These are phyloP conservation scores for Heliamphora exappendiculata DNA, from an alignment of 148 eudicot species.

Conservation along the genomic window DNA sequence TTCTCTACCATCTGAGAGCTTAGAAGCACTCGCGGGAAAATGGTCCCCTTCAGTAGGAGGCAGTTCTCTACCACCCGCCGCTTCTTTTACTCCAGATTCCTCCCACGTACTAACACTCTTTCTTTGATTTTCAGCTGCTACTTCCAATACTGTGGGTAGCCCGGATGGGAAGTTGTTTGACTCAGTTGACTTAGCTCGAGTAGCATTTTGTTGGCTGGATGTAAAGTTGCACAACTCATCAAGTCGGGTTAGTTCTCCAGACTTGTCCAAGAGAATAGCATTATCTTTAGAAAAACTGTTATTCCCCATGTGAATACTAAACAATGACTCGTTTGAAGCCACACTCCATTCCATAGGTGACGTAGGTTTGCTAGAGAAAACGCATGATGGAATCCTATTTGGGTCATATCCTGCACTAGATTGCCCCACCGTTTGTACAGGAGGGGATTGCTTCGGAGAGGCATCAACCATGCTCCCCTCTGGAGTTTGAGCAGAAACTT, in stretches of 20 bases:
- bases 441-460: constrained; percentile 25
- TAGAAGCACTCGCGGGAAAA: background rate
- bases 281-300: constrained; percentile 39
- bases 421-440: constrained; percentile 26
- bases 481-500: background rate
- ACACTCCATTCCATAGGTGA: constrained; percentile 34
- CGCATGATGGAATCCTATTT: constrained; percentile 33
- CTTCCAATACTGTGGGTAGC: constrained; percentile 31
- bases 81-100: background rate
- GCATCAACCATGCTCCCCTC: constrained; percentile 4
- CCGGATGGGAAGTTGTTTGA: background rate
- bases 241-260: constrained; percentile 19
- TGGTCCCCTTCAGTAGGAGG: background rate
- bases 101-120: constrained; percentile 10
- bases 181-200: background rate
- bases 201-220: background rate
- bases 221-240: constrained; percentile 16
- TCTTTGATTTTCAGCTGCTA: constrained; percentile 15
- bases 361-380: constrained; percentile 25
- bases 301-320: constrained; percentile 46
- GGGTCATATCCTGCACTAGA: constrained; percentile 30
- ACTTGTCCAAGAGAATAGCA: constrained; percentile 16
- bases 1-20: constrained; percentile 9
- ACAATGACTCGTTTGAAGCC: constrained; percentile 44
- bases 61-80: background rate